Evolutionary conservation across 2,329 filamentous ascomycete species (phyloP).

Genomic region (Aspergillus neotritici): DNA sequence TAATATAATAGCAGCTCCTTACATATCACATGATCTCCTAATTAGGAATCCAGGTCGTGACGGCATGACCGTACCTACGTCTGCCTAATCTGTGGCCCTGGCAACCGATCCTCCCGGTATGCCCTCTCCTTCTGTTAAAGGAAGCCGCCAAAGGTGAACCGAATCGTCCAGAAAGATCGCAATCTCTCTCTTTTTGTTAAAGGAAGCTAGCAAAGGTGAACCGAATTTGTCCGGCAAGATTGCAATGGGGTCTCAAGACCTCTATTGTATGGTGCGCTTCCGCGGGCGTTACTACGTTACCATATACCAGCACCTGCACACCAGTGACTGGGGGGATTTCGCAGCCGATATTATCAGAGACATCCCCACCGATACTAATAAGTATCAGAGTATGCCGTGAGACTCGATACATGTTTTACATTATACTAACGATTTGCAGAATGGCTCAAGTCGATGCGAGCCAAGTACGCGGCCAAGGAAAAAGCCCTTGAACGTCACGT

Average conservation of each 20-base stretch:
- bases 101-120: no score
- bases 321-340: slow-evolving; percentile 3
- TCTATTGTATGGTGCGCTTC: slow-evolving; percentile 7
- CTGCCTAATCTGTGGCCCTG: no score
- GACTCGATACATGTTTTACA: background rate
- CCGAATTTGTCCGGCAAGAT: background rate
- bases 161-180: background rate
- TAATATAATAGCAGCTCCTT: no score
- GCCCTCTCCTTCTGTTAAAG: no score
- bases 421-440: slow-evolving; percentile 1
- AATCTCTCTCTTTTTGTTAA: background rate
- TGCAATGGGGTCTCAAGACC: slow-evolving; percentile 4
- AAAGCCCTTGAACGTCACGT: slow-evolving; percentile 1
- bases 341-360: slow-evolving; percentile 2
- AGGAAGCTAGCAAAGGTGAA: no score
- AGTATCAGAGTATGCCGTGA: slow-evolving; percentile 2
- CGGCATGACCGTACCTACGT: no score
- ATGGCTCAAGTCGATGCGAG: slow-evolving; percentile 7
- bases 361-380: slow-evolving; percentile 3
- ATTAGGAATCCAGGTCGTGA: no score
- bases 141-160: no score
- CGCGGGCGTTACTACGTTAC: slow-evolving; percentile 5
- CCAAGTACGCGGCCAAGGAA: slow-evolving; percentile 5
- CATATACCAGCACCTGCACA: background rate
- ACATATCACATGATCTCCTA: no score